Conservation (phyloP, 495 filamentous ascomycete species). For the Aspergillus asperescens region DNA sequence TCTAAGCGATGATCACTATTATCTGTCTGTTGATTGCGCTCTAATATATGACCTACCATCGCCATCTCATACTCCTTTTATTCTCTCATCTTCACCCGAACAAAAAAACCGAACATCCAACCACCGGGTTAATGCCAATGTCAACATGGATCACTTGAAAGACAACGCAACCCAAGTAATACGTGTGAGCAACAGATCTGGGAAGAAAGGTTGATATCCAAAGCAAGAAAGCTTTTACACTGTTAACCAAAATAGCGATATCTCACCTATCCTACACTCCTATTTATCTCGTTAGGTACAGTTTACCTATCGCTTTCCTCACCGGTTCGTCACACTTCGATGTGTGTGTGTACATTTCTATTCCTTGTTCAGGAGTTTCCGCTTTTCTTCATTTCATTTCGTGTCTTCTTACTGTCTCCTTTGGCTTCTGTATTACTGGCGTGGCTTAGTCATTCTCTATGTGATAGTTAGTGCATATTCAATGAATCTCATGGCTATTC, state of each 20-base stretch:
- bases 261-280: background rate
- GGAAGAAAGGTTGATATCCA: no score
- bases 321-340: constrained; percentile 10
- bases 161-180: background rate
- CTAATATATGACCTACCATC: constrained; percentile 3
- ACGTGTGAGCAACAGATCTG: background rate
- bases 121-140: background rate
- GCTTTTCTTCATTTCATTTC: constrained; percentile 5
- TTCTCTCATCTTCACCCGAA: background rate
- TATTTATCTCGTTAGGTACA: background rate
- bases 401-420: constrained; percentile 5
- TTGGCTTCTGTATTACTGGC: constrained; percentile 10
- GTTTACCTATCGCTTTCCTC: constrained; percentile 5
- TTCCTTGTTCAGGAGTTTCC: constrained; percentile 11
- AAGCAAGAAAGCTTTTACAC: background rate
- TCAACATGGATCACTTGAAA: background rate
- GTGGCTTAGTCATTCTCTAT: constrained; percentile 17
- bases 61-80: background rate
- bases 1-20: constrained; percentile 27
- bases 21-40: background rate
- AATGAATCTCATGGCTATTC: constrained; percentile 19
- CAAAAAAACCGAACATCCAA: background rate
- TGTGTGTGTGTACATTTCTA: constrained; percentile 13
- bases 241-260: background rate
- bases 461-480: constrained; percentile 14